Conservation (phyloP, 352 stramenopile genomes). For the Phytophthora europaea region DNA sequence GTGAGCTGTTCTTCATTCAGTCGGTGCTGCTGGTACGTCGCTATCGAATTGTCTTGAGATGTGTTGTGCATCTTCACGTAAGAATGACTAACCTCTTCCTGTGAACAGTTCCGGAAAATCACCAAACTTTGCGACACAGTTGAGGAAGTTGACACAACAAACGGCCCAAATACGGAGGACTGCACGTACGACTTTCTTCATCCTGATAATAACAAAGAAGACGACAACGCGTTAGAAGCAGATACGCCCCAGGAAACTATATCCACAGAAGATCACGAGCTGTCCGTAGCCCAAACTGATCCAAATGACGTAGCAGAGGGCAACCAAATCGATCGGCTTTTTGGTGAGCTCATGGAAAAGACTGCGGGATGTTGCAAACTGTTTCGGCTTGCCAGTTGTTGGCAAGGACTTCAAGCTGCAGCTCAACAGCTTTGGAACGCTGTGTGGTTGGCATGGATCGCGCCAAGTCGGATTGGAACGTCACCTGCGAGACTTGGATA, state of each 20-base stretch:
- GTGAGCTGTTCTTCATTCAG: constrained; percentile 73
- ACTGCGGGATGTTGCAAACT: constrained; percentile 54
- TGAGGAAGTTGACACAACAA: constrained; percentile 27
- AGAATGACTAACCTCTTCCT: constrained; percentile 8
- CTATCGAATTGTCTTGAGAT: not conserved
- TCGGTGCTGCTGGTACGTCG: constrained; percentile 52
- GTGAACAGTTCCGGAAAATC: constrained; percentile 52
- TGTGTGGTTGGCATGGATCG: constrained; percentile 63
- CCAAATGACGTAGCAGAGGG: constrained; percentile 1
- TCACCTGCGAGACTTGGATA: constrained; percentile 26
- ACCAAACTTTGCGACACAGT: constrained; percentile 21
- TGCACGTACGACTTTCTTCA: constrained; percentile 51
- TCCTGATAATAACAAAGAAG: constrained; percentile 5
- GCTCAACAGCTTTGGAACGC: constrained; percentile 68
- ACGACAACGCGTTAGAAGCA: not conserved
- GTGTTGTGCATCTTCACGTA: not conserved
- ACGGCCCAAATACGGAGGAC: constrained; percentile 50
- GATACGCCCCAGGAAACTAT: not conserved
- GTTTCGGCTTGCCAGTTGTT: constrained; percentile 55
- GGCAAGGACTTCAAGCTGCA: constrained; percentile 65
- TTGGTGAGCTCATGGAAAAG: constrained; percentile 53
- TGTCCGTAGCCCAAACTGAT: not conserved
- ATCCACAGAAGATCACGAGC: not conserved
- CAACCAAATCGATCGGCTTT: constrained; percentile 23
- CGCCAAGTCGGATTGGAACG: constrained; percentile 43